Base-by-base conservation (phyloP, 345 rosid species). In the Balakata baccata region DNA sequence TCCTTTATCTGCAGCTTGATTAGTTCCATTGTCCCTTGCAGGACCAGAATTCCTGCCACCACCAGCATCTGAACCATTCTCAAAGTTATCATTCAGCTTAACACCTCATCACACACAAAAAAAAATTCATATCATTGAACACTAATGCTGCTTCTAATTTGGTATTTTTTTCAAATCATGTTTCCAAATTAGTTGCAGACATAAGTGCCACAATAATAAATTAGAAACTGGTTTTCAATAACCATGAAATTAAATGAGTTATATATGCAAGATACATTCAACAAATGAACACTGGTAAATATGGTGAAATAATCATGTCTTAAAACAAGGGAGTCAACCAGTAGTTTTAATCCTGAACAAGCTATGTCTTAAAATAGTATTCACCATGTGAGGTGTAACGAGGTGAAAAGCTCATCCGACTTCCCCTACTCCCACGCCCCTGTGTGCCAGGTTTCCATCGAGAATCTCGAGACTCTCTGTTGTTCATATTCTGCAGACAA, bases 391-490 rank as follows among this genome's bases (percentile, higher is more conserved):
- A 75, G 63, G 84, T 46, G 70, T 84, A 79, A 62, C 85, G 90
- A 66, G 92, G 71, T 23, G 86, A 64, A 81, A 77, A 86, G 75
- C 81, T 87, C 66, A 45, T 64, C 52, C 91, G 88, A 68, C 85
- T 87, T 68, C 86, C 87, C 85, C 88, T 87, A 53, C 72, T 82
- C 43, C 90, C 98, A 67, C 88, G 84, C 51, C 89, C 88, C 41
- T 81, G 84, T 22, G 85, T 74, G 70, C 92, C 81, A 83, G 94
- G 78, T 80, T 85, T 88, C 94, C 92, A 81, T 57, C 81, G 91
- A 74, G 93, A 37, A 76, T 90, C 98, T 57, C 85, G 84, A 61
- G 90, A 72, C 81, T 87, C 97, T 86, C 81, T 89, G 85, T 74
- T 89, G 83, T 74, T 84, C 71, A 47, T 59, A 77, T 62, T 87